A percentile compares a stretch with the other conserved stretches of the same genome.
phyloP scores from a whole-genome alignment of 257 asterid species.

The Primulina tabacum region DNA sequence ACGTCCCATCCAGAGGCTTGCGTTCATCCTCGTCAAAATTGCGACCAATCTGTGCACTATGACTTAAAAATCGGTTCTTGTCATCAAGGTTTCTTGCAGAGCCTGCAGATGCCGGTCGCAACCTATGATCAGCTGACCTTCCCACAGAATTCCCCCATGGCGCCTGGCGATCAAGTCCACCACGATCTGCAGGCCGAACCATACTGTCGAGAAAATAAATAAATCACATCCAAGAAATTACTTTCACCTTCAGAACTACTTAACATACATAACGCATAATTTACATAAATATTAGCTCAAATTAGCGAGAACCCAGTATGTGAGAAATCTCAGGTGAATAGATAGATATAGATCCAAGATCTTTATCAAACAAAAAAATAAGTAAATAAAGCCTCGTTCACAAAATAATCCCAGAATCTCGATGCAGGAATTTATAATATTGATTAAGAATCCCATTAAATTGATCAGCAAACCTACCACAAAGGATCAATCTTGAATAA shows the following conservation, averaged over 20 bases:
- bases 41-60: conserved; percentile 56
- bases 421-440: neutral
- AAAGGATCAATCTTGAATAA: conserved; percentile 7
- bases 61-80: conserved; percentile 56
- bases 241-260: neutral
- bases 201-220: conserved; percentile 41
- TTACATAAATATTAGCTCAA: neutral
- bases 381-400: neutral
- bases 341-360: conserved; percentile 29
- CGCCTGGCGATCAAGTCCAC: conserved; percentile 58
- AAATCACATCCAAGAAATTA: neutral
- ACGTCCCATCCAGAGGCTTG: conserved; percentile 77
- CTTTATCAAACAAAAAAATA: conserved; percentile 5
- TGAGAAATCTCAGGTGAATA: neutral
- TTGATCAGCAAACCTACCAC: neutral
- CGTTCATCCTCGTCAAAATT: conserved; percentile 96
- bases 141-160: conserved; percentile 73
- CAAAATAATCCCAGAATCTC: conserved; percentile 5
- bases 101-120: conserved; percentile 86
- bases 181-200: conserved; percentile 61
- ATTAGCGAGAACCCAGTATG: neutral
- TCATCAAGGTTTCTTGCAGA: conserved; percentile 66
- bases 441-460: conserved; percentile 5
- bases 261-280: neutral
- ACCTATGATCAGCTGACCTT: conserved; percentile 51